These are phyloP conservation scores for Ruellia speciosa DNA, from an alignment of 305 asterid genomes.

Conservation along the genomic window DNA sequence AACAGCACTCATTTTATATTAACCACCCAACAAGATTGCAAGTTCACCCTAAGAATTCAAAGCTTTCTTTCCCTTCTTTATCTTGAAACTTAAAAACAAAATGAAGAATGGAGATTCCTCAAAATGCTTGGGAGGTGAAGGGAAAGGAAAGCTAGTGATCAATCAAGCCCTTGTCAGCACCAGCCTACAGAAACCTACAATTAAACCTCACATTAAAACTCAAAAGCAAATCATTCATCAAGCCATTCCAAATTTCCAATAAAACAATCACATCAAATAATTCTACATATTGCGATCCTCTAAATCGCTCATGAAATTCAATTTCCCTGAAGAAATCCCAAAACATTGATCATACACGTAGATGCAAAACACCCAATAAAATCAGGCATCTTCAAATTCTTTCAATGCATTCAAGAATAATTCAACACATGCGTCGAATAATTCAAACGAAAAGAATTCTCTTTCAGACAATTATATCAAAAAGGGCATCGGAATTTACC, in stretches of 20 bases:
- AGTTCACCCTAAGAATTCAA: slow-evolving; percentile 16
- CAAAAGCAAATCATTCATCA: too few relatives aligned
- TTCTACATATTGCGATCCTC: background rate
- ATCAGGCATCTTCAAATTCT: background rate
- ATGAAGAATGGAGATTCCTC: slow-evolving; percentile 18
- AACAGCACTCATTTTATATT: slow-evolving; percentile 59
- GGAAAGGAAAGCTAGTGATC: slow-evolving; percentile 61
- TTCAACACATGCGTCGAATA: background rate
- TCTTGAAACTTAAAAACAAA: slow-evolving; percentile 11
- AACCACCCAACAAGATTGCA: slow-evolving; percentile 7
- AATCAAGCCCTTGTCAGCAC: slow-evolving; percentile 42
- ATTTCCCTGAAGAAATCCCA: background rate
- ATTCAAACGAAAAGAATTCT: background rate
- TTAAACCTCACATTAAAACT: slow-evolving; percentile 18
- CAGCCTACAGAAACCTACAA: slow-evolving; percentile 44
- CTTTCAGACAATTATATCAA: background rate
- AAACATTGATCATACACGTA: slow-evolving; percentile 12
- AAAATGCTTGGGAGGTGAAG: too few relatives aligned
- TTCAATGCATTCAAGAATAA: background rate
- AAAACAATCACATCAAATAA: slow-evolving; percentile 13
- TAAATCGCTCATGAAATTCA: slow-evolving; percentile 3
- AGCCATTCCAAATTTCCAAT: slow-evolving; percentile 13
- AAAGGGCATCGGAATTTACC: slow-evolving; percentile 34
- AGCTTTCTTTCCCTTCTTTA: slow-evolving; percentile 72
- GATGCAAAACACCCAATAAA: background rate